Evolutionary conservation across 495 filamentous ascomycete species (phyloP).

Genomic region (Aspergillus steynii): DNA sequence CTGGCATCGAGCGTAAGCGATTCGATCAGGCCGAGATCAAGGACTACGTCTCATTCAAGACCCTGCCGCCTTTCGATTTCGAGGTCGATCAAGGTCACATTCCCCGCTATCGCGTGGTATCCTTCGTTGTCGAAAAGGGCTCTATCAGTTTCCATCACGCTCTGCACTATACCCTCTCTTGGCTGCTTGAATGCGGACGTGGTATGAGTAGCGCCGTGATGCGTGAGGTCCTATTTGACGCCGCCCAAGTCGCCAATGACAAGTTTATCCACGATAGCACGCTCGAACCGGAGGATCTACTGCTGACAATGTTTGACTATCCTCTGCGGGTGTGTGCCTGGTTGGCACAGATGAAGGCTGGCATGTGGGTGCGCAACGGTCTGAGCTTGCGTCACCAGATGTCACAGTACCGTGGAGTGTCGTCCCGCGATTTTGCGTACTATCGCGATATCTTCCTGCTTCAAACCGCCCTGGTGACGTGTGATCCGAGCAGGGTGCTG

Average conservation of each 20-base stretch:
- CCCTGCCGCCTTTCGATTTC: conserved; percentile 75
- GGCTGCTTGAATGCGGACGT: conserved; percentile 90
- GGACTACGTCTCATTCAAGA: conserved; percentile 76
- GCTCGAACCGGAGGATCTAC: conserved; percentile 65
- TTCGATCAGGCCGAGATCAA: conserved; percentile 90
- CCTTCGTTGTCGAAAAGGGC: conserved; percentile 82
- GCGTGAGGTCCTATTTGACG: conserved; percentile 58
- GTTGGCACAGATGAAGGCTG: conserved; percentile 96
- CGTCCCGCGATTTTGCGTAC: conserved; percentile 85
- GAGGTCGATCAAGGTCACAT: conserved; percentile 53
- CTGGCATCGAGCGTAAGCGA: conserved; percentile 83
- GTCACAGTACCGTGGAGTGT: conserved; percentile 84
- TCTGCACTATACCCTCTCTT: conserved; percentile 95
- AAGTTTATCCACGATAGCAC: conserved; percentile 26
- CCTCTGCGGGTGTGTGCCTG: conserved; percentile 91
- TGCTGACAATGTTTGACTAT: conserved; percentile 89
- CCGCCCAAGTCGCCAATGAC: conserved; percentile 47
- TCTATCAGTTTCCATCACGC: conserved; percentile 98
- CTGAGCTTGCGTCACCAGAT: conserved; percentile 94
- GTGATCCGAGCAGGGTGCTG: conserved; percentile 79
- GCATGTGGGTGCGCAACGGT: conserved; percentile 98
- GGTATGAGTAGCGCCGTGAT: conserved; percentile 67
- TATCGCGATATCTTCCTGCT: conserved; percentile 94
- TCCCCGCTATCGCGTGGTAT: conserved; percentile 64
- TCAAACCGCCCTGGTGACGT: conserved; percentile 85